A percentile compares a stretch with the other conserved stretches of the same genome.
Conservation (phyloP, 495 filamentous ascomycete genomes). For the Neurospora sp. region DNA sequence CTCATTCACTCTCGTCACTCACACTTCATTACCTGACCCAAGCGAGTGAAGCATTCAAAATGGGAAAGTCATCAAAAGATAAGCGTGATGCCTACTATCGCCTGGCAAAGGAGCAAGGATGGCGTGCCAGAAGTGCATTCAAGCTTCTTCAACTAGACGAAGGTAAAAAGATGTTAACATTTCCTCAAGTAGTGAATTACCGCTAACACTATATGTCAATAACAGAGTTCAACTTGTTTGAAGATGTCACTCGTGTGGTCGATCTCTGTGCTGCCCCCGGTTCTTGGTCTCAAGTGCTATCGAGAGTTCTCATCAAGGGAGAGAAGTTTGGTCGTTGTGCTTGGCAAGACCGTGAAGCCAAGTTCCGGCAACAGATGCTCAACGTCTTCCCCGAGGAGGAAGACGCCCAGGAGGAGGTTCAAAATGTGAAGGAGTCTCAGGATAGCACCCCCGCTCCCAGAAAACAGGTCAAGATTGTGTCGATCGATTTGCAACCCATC, state of each 20-base stretch:
- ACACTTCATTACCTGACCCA: neutral
- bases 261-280: constrained; percentile 95
- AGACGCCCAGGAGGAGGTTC: constrained; percentile 13
- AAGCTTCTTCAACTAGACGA: constrained; percentile 94
- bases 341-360: constrained; percentile 72
- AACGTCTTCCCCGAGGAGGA: constrained; percentile 29
- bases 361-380: constrained; percentile 45
- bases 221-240: constrained; percentile 82
- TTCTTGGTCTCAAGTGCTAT: constrained; percentile 94
- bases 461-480: constrained; percentile 81
- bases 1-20: neutral
- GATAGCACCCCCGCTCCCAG: constrained; percentile 28
- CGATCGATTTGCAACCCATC: constrained; percentile 94
- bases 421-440: neutral
- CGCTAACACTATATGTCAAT: neutral
- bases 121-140: constrained; percentile 92
- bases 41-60: constrained; percentile 22
- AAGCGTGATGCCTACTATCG: constrained; percentile 97
- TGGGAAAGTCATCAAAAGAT: constrained; percentile 98
- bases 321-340: constrained; percentile 76
- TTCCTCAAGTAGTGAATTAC: neutral
- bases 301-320: constrained; percentile 81
- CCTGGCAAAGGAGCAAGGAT: constrained; percentile 95
- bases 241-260: constrained; percentile 79
- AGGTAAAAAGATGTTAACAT: constrained; percentile 23